Percentiles rank a stretch among this genome's conserved stretches.
Evolutionary conservation across 225 moss, liverwort and hornwort genomes (phyloP).

Genomic region (Sphagnum contortum): DNA sequence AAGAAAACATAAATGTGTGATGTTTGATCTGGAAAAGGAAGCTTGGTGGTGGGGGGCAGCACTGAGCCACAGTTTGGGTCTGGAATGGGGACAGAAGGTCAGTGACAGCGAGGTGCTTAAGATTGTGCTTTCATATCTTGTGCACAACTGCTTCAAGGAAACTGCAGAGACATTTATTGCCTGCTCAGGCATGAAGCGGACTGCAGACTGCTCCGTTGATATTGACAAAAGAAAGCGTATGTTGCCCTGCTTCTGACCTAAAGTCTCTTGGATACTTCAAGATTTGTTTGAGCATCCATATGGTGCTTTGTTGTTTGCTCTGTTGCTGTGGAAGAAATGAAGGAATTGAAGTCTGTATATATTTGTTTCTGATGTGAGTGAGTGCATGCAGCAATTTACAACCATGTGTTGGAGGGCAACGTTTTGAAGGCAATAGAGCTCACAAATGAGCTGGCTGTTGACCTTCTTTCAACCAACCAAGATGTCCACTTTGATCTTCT

Average conservation of each 20-base stretch:
- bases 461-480: slow-evolving; percentile 62
- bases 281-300: too few relatives aligned
- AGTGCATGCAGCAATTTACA: slow-evolving; percentile 67
- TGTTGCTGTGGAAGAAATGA: too few relatives aligned
- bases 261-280: too few relatives aligned
- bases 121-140: slow-evolving; percentile 85
- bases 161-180: slow-evolving; percentile 83
- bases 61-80: too few relatives aligned
- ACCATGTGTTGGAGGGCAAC: slow-evolving; percentile 75
- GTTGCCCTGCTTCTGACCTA: slow-evolving; percentile 8
- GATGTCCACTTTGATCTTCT: slow-evolving; percentile 81
- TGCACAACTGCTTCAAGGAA: slow-evolving; percentile 96
- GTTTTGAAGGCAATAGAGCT: slow-evolving; percentile 81
- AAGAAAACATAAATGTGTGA: too few relatives aligned
- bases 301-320: too few relatives aligned
- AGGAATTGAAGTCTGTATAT: too few relatives aligned
- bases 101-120: slow-evolving; percentile 77
- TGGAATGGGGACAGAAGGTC: slow-evolving; percentile 44
- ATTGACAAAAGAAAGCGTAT: slow-evolving; percentile 93
- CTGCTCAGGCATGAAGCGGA: slow-evolving; percentile 83
- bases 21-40: too few relatives aligned
- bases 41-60: too few relatives aligned
- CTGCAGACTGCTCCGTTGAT: slow-evolving; percentile 74
- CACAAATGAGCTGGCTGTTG: slow-evolving; percentile 71
- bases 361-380: too few relatives aligned